Percentiles rank a stretch among this genome's conserved stretches.
Conservation (phyloP, 2,329 filamentous ascomycete species). For the Penicillium vulpinum region DNA sequence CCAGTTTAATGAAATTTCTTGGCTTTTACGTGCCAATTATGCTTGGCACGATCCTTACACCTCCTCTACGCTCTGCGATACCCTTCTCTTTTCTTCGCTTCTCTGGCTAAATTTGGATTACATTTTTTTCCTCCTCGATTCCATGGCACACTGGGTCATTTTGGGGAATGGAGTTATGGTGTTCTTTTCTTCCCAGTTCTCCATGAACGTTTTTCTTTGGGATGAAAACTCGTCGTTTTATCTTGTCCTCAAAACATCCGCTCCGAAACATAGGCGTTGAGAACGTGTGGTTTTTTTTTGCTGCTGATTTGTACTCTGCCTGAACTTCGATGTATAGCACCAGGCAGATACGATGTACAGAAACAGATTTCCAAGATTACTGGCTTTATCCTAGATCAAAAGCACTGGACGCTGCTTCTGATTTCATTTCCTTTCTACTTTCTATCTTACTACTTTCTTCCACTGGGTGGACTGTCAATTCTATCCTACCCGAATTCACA, state of each 20-base stretch:
- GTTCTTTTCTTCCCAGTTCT: not conserved
- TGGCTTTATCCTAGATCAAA: constrained; percentile 9
- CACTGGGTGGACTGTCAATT: constrained; percentile 6
- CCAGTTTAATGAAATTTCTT: constrained; percentile 69
- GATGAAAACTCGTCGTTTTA: not conserved
- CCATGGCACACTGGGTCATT: constrained; percentile 14
- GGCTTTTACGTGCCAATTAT: constrained; percentile 4
- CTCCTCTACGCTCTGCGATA: constrained; percentile 19
- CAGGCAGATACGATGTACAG: constrained; percentile 18
- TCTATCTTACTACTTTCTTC: constrained; percentile 4
- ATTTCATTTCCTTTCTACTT: not conserved
- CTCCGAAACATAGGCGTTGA: not conserved
- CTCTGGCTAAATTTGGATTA: constrained; percentile 10
- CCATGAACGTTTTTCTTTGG: not conserved
- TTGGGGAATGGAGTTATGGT: constrained; percentile 19
- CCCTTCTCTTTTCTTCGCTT: constrained; percentile 16
- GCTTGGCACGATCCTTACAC: constrained; percentile 8
- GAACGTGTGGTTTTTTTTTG: not conserved
- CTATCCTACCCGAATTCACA: constrained; percentile 4
- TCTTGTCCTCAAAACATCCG: not conserved
- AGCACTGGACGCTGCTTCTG: constrained; percentile 5
- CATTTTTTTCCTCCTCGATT: constrained; percentile 11
- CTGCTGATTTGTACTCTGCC: constrained; percentile 9
- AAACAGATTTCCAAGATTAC: not conserved
- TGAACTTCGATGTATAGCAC: constrained; percentile 20